Evolutionary conservation across 129 eudicot species (phyloP), one percentile per base, ranked within the genome.

Genomic region (Centaurea solstitialis): DNA sequence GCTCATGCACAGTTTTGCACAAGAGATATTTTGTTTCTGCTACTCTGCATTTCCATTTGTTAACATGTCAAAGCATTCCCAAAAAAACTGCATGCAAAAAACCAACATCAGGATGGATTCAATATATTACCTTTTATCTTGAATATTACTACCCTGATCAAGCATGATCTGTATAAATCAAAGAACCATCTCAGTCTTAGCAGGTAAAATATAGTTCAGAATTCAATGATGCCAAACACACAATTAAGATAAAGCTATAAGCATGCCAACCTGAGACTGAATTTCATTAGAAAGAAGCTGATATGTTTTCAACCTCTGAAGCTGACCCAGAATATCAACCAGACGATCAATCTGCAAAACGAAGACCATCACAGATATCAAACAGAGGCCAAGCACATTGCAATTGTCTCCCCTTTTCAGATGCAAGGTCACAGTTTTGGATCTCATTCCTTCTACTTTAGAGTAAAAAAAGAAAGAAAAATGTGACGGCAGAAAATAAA

Each of bases 251-350:
- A 33, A 73, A 70, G 35, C 21, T 20, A 35, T 74, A 62, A 79
- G 73, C 76, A 37, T 85, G 78, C 88, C 77, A 74, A 91, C 98
- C 95, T 88, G 90, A 45, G 90, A 86, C 61, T 85, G 75, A 61
- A 85, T 69, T 73, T 84, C 87, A 84, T 45, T 73, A 77, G 73
- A 68, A 43, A 92, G 83, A 65, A 87, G 76, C 71, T 85, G 79
- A 78, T 92, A 92, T 57, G 83, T 83, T 79, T 90, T 83, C 61
- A 79, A 79, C 90, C 79, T 89, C 89, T 86, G 88, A 83, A 82
- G 83, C 81, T 79, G 82, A 64, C 76, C 70, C 80, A 94, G 30
- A 79, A 71, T 67, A 83, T 87, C 90, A 74, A 87, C 85, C 86
- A 92, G 38, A 59, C 11, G 43, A 77, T 86, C 94, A 85, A 94